Evolutionary conservation across 2,329 filamentous ascomycete genomes (phyloP).

Genomic region (Fusarium abutilonis): DNA sequence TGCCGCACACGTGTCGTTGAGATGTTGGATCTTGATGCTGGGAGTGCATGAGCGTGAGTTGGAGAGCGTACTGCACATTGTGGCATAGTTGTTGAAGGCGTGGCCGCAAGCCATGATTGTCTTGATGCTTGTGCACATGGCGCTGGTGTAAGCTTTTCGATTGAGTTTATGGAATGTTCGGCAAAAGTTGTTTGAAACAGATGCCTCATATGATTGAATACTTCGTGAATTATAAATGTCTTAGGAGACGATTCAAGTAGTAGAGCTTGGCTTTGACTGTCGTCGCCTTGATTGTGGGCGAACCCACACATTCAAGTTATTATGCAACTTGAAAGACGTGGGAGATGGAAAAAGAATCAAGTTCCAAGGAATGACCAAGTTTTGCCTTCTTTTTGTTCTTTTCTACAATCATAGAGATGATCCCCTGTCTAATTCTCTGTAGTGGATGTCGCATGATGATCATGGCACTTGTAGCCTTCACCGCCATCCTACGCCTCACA

Average conservation of each 20-base stretch:
- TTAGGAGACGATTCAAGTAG: background rate
- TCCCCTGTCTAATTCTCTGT: constrained; percentile 27
- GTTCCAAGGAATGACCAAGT: constrained; percentile 13
- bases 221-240: background rate
- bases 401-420: constrained; percentile 23
- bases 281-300: constrained; percentile 2
- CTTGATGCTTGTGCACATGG: constrained; percentile 41
- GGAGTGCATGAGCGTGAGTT: constrained; percentile 23
- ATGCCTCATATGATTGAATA: background rate
- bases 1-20: constrained; percentile 51
- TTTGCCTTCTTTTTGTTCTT: constrained; percentile 18
- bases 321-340: background rate
- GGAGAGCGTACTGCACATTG: constrained; percentile 11
- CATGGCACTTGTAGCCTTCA: constrained; percentile 32
- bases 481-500: constrained; percentile 36
- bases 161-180: constrained; percentile 8
- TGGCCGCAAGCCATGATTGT: constrained; percentile 47
- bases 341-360: background rate
- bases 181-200: background rate
- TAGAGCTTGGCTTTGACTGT: background rate
- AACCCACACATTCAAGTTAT: constrained; percentile 13
- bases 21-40: constrained; percentile 28
- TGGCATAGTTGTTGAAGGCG: constrained; percentile 30
- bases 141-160: background rate
- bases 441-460: constrained; percentile 38